Evolutionary conservation across 176 grass and related monocot genomes (phyloP).

Genomic region (Olyra latifolia): DNA sequence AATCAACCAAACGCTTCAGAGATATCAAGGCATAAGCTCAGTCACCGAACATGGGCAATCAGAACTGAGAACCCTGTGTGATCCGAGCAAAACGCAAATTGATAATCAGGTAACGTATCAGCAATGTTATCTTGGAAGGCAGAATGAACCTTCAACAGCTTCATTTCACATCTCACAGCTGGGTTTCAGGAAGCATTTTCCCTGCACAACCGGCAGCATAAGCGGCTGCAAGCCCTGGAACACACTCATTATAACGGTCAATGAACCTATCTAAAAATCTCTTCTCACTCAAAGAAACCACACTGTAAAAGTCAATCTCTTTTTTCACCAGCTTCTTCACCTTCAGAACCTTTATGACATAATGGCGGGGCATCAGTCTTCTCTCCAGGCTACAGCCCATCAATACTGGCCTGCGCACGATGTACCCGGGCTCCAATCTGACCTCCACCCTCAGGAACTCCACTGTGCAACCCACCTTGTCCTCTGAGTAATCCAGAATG

Average conservation of each 20-base stretch:
- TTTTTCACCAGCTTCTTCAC: slow-evolving; percentile 27
- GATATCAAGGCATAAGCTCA: too few species aligned
- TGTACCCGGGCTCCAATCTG: neutral
- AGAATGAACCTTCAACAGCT: neutral
- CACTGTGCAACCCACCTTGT: neutral
- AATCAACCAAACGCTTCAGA: too few species aligned
- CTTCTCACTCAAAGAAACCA: accelerated
- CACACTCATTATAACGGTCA: neutral
- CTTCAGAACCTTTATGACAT: slow-evolving; percentile 38
- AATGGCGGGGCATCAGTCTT: slow-evolving; percentile 39
- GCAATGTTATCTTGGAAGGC: too few species aligned
- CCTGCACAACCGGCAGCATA: slow-evolving; percentile 31
- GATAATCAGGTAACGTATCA: too few species aligned
- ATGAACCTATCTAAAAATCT: slow-evolving; percentile 20
- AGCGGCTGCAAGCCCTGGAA: slow-evolving; percentile 10
- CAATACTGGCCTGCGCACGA: slow-evolving; percentile 4
- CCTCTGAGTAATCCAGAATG: neutral
- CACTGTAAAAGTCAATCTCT: neutral
- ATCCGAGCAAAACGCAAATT: too few species aligned
- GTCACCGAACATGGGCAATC: too few species aligned
- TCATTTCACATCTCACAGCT: neutral
- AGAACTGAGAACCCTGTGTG: too few species aligned
- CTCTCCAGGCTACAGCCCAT: slow-evolving; percentile 32
- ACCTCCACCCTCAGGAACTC: slow-evolving; percentile 29
- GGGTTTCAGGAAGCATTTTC: neutral